Evolutionary conservation across 345 rosid species (phyloP).

Genomic region (Linum trigynum): DNA sequence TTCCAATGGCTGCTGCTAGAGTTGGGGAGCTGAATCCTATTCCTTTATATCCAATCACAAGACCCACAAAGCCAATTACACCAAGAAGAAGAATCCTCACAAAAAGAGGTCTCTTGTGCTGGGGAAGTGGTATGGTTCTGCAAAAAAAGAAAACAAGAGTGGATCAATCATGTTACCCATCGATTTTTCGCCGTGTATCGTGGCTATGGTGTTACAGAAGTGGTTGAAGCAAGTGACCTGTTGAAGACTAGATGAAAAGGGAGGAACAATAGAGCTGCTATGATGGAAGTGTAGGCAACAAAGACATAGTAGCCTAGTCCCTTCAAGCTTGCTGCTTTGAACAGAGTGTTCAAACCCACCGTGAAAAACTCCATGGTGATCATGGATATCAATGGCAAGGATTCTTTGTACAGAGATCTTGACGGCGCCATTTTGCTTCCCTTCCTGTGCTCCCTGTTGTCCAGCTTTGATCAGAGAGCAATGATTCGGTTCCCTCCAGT

Average conservation of each 20-base stretch:
- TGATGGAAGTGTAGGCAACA: not conserved
- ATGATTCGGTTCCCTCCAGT: too few species aligned
- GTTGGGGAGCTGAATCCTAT: not conserved
- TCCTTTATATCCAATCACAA: not conserved
- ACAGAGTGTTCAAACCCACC: not conserved
- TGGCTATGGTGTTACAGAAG: not conserved
- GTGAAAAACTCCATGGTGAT: not conserved
- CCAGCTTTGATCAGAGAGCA: not conserved
- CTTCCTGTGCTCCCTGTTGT: not conserved
- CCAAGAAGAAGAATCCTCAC: too few species aligned
- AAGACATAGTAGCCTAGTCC: slow-evolving; percentile 1
- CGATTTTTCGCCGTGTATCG: too few species aligned
- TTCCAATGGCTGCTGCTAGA: not conserved
- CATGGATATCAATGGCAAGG: not conserved
- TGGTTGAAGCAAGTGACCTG: not conserved
- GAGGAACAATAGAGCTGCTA: not conserved
- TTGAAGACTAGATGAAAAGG: not conserved
- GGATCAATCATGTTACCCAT: too few species aligned
- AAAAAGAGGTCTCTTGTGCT: too few species aligned
- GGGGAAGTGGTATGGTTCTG: not conserved
- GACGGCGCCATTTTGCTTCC: too few species aligned
- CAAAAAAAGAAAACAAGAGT: not conserved
- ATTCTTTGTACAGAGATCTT: too few species aligned
- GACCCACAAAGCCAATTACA: too few species aligned
- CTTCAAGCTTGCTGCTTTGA: slow-evolving; percentile 4